These are phyloP conservation scores for Phytophthora sp. DNA, from an alignment of 352 stramenopile species.

Conservation along the genomic window DNA sequence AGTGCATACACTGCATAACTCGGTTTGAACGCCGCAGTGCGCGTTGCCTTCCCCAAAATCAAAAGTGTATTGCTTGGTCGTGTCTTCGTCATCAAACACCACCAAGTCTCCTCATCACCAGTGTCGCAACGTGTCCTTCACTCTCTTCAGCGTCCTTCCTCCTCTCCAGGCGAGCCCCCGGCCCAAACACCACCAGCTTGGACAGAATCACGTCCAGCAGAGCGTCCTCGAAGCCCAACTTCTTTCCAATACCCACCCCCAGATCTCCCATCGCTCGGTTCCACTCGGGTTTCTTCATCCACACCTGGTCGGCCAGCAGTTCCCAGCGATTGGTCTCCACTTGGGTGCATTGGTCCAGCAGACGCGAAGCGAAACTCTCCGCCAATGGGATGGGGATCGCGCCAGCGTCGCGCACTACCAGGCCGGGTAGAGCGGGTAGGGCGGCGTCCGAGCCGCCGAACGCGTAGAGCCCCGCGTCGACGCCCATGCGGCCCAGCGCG, in stretches of 20 bases:
- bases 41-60: not conserved
- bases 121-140: not conserved
- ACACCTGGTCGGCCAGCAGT: not conserved
- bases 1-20: constrained; percentile 7
- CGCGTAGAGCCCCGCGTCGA: not conserved
- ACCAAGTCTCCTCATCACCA: constrained; percentile 9
- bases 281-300: constrained; percentile 15
- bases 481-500: not conserved
- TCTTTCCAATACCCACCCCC: not conserved
- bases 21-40: not conserved
- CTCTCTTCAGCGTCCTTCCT: not conserved
- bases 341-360: constrained; percentile 1
- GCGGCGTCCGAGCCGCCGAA: not conserved
- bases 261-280: constrained; percentile 3
- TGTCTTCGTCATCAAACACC: constrained; percentile 9
- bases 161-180: not conserved
- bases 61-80: constrained; percentile 1
- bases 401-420: constrained; percentile 6
- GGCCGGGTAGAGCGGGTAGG: constrained; percentile 5
- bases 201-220: constrained; percentile 3
- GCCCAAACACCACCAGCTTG: constrained; percentile 2
- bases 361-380: not conserved
- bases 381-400: constrained; percentile 5
- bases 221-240: constrained; percentile 7
- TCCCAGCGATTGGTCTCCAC: not conserved